Percentiles rank a stretch among this genome's conserved stretches.
Conservation (phyloP, 805 yeast genomes). For the Candida verbasci region DNA sequence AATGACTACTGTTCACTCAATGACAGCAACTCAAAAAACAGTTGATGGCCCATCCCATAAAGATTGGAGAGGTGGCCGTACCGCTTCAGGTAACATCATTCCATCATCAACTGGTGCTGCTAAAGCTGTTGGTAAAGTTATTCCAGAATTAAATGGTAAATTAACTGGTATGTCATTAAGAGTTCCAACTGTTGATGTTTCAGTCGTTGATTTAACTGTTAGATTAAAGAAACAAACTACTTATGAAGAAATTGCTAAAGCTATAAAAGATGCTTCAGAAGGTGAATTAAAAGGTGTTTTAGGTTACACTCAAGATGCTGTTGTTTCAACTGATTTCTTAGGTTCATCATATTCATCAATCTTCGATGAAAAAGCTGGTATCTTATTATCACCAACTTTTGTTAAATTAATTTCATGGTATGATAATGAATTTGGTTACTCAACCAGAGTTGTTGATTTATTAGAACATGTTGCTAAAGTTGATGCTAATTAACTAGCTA, state of each 20-base stretch:
- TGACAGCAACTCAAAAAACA: constrained; percentile 94
- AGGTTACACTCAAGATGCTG: constrained; percentile 90
- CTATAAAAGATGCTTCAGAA: constrained; percentile 72
- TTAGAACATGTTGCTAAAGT: constrained; percentile 71
- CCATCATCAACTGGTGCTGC: constrained; percentile 98
- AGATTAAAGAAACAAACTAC: constrained; percentile 72
- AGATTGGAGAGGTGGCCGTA: constrained; percentile 99
- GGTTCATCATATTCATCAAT: constrained; percentile 81
- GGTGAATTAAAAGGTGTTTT: constrained; percentile 75
- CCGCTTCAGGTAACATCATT: constrained; percentile 92
- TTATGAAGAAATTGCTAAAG: constrained; percentile 78
- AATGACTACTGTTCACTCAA: constrained; percentile 95
- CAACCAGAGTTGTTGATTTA: constrained; percentile 92
- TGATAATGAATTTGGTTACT: constrained; percentile 95
- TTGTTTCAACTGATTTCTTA: constrained; percentile 86
- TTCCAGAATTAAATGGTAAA: constrained; percentile 87
- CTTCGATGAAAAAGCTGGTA: constrained; percentile 90
- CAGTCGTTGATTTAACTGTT: constrained; percentile 89
- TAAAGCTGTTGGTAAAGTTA: constrained; percentile 94
- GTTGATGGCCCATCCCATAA: constrained; percentile 96
- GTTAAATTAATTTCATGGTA: constrained; percentile 93
- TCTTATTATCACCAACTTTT: constrained; percentile 79
- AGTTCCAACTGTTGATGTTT: constrained; percentile 91
- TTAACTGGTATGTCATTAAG: constrained; percentile 92
- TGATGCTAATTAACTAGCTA: constrained; percentile 10